Evolutionary conservation across 2,329 filamentous ascomycete genomes (phyloP).

Genomic region (Orbilia blumenaviensis): DNA sequence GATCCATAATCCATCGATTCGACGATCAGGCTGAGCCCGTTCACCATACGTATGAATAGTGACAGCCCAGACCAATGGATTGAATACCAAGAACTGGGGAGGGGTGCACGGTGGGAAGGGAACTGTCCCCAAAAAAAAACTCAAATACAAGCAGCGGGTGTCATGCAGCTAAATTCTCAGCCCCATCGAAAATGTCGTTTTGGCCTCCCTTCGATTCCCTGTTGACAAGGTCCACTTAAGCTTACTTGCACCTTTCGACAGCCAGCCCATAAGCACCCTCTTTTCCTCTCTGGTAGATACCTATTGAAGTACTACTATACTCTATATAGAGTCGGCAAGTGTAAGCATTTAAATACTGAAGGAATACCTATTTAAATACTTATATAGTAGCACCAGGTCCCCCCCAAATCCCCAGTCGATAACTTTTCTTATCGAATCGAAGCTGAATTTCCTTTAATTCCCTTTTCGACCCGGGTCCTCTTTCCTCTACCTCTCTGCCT

Average conservation of each 20-base stretch:
- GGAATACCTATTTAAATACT: no score
- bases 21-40: constrained; percentile 32
- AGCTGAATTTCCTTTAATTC: neutral
- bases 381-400: neutral
- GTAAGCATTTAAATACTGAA: no score
- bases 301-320: no score
- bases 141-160: constrained; percentile 45
- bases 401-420: neutral
- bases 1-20: constrained; percentile 2
- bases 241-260: no score
- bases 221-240: constrained; percentile 6
- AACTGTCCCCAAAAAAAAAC: constrained; percentile 32
- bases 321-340: no score
- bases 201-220: neutral
- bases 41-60: no score
- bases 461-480: neutral
- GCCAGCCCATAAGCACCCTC: no score
- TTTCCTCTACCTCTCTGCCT: neutral
- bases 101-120: neutral
- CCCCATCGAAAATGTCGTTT: constrained; percentile 34
- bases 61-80: neutral
- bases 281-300: neutral
- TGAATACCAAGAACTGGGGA: neutral
- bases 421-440: no score
- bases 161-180: constrained; percentile 52